Base-by-base conservation (phyloP, 345 rosid genomes). In the Populus davidiana region DNA sequence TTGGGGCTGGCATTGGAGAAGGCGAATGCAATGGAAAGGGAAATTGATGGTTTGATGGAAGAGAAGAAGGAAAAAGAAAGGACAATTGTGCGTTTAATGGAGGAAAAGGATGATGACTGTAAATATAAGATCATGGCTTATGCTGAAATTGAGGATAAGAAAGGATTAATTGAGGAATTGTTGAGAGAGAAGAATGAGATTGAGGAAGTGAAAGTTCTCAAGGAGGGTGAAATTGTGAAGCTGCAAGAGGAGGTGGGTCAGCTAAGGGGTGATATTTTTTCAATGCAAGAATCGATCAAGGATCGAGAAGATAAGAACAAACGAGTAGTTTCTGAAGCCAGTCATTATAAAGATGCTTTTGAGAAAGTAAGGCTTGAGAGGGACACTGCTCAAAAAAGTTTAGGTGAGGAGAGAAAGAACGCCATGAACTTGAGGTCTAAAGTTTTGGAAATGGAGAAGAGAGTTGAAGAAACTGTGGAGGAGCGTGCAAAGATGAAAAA, bases 341-440 rank as follows among this genome's bases (percentile, higher is more conserved):
- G 59, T 16, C 66, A 9, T 75, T 62, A 47, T 31, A 63, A 59
- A 62, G 79, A 33, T 49, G 54, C 71, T 69, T 31, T 43, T 35
- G 74, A 73, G 73, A 52, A 74, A 67, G 75, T 82, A 66, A 80
- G 41, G 67, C 80, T 81, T 1, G 83, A 87, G 86, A 90, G 77
- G 75, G 91, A 88, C 13, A 74, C 69, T 73, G 83, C 83, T 11
- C 73, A 43, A 61, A 89, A 83, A 67, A 72, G 75, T 21, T 78
- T 89, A 35, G 87, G 43, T 65, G 86, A 77, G 83, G 92, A 90
- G 87, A 86, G 71, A 67, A 81, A 77, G 72, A 82, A 79, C 50
- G 82, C 77, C 61, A 61, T 70, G 66, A 80, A 35, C 56, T 77
- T 91, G 79, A 83, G 52, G 64, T 75, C 77, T 29, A 79, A 79